These are phyloP conservation scores for Fraxinus anomala DNA, from an alignment of 257 asterid species.

Conservation along the genomic window DNA sequence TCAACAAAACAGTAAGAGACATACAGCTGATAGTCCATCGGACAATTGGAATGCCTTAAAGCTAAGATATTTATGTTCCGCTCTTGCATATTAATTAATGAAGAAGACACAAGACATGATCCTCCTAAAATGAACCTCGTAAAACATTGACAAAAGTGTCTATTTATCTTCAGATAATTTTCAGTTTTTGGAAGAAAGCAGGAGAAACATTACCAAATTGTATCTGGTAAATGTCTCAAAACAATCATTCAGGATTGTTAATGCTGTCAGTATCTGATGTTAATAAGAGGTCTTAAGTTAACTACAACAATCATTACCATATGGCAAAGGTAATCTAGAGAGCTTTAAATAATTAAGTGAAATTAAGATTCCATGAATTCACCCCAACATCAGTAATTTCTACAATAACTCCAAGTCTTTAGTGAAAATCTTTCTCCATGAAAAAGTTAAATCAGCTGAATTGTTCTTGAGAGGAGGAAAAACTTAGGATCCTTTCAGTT, in stretches of 20 bases:
- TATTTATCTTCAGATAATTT: not conserved
- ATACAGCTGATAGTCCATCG: not conserved
- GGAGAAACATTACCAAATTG: not conserved
- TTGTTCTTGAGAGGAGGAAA: too few species aligned
- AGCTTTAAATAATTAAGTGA: too few species aligned
- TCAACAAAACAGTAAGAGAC: constrained; percentile 5
- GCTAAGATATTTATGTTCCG: not conserved
- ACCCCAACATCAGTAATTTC: not conserved
- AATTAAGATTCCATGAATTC: not conserved
- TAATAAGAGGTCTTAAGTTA: not conserved
- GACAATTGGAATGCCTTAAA: not conserved
- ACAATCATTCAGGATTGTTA: not conserved
- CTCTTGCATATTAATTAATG: not conserved
- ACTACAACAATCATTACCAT: too few species aligned
- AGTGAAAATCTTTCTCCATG: too few species aligned
- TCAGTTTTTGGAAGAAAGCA: not conserved
- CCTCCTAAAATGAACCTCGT: not conserved
- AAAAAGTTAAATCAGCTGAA: too few species aligned
- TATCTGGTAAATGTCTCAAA: not conserved
- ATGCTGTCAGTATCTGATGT: not conserved
- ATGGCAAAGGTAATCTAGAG: not conserved
- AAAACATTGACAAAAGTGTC: not conserved
- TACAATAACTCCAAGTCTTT: not conserved
- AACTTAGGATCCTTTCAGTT: not conserved
- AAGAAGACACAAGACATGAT: not conserved